A percentile compares a stretch with the other conserved stretches of the same genome.
These are phyloP conservation scores for Knoxia roxburghii DNA, from an alignment of 257 asterid genomes.

Conservation along the genomic window DNA sequence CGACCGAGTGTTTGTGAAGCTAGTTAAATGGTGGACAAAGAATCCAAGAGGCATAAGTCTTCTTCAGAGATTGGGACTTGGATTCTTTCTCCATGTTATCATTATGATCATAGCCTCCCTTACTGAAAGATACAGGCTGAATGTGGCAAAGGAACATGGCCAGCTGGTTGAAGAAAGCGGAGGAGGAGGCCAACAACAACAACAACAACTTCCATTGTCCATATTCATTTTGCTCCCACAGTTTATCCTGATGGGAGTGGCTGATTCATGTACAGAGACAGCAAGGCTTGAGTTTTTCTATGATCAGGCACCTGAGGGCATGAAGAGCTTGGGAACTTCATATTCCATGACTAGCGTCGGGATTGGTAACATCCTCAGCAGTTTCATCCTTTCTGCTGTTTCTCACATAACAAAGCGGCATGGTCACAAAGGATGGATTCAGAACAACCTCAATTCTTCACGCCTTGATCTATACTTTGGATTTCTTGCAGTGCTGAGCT, in stretches of 20 bases:
- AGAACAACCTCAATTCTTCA: slow-evolving; percentile 64
- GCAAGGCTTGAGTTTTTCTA: slow-evolving; percentile 23
- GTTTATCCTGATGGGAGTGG: slow-evolving; percentile 20
- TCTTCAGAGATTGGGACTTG: slow-evolving; percentile 80
- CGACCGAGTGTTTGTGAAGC: slow-evolving; percentile 47
- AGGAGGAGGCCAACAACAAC: no score
- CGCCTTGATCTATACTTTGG: slow-evolving; percentile 70
- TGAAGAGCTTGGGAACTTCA: slow-evolving; percentile 47
- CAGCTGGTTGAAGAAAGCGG: slow-evolving; percentile 7
- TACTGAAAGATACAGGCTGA: slow-evolving; percentile 49
- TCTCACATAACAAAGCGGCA: slow-evolving; percentile 42
- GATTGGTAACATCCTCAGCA: slow-evolving; percentile 60
- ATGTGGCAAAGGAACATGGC: slow-evolving; percentile 47
- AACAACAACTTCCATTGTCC: slow-evolving; percentile 46
- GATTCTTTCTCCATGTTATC: slow-evolving; percentile 54
- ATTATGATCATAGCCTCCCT: slow-evolving; percentile 65
- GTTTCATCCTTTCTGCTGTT: slow-evolving; percentile 48
- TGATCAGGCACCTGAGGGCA: slow-evolving; percentile 24
- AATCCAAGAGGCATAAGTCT: slow-evolving; percentile 76
- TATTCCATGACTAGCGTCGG: slow-evolving; percentile 61
- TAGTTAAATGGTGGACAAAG: slow-evolving; percentile 40
- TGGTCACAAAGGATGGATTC: slow-evolving; percentile 49
- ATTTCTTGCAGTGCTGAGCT: slow-evolving; percentile 46
- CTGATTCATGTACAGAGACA: slow-evolving; percentile 17
- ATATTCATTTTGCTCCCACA: slow-evolving; percentile 43